Conservation (phyloP, 805 yeast genomes). For the Brettanomyces naardenensis region DNA sequence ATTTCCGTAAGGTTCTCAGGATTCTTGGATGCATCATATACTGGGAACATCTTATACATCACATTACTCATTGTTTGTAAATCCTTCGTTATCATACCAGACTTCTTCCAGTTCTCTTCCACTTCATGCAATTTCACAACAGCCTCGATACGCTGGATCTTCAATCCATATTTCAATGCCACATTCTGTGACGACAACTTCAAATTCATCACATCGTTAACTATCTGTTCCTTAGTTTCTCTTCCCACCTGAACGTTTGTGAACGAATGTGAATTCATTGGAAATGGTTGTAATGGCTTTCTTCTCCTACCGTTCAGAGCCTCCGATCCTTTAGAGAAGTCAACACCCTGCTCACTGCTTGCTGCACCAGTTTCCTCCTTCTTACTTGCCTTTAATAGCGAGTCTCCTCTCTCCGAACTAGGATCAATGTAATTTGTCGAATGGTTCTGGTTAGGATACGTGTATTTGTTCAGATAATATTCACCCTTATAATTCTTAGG, state of each 20-base stretch:
- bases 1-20: conserved; percentile 87
- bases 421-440: conserved; percentile 66
- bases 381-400: conserved; percentile 15
- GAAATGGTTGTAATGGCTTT: conserved; percentile 66
- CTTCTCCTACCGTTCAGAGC: conserved; percentile 6
- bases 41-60: conserved; percentile 78
- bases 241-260: conserved; percentile 58
- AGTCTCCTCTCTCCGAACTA: conserved; percentile 35
- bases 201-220: conserved; percentile 39
- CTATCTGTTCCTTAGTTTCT: conserved; percentile 52
- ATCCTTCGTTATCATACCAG: conserved; percentile 49
- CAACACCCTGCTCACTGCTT: conserved; percentile 7
- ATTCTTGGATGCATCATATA: conserved; percentile 39
- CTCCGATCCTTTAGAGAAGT: conserved; percentile 3
- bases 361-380: conserved; percentile 13
- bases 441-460: conserved; percentile 57
- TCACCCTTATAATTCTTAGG: conserved; percentile 80
- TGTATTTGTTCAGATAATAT: conserved; percentile 68
- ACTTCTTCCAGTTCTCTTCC: conserved; percentile 52
- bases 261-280: conserved; percentile 58
- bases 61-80: conserved; percentile 49
- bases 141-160: conserved; percentile 87
- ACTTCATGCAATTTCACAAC: conserved; percentile 58
- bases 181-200: conserved; percentile 60
- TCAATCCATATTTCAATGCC: conserved; percentile 71